phyloP scores from a whole-genome alignment of 139 green algal species.

The Ostreobium quekettii region DNA sequence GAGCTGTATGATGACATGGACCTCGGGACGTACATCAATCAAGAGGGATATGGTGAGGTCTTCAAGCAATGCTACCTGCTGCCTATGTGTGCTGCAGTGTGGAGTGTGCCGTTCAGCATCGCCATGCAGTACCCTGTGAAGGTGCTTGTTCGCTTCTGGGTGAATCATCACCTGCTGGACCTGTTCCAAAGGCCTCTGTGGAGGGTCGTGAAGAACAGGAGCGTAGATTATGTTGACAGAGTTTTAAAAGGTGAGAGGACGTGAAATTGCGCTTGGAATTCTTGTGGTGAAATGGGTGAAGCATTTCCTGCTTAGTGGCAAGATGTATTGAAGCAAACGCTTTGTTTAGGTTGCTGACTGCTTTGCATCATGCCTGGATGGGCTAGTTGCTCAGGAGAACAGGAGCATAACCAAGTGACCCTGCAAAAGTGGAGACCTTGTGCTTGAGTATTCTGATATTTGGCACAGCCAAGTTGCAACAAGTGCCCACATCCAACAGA shows the following conservation, averaged over 20 bases:
- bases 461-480: too few relatives aligned
- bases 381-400: too few relatives aligned
- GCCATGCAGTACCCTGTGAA: conserved; percentile 75
- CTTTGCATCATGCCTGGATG: too few relatives aligned
- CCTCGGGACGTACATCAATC: conserved; percentile 68
- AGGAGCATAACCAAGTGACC: too few relatives aligned
- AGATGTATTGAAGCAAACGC: too few relatives aligned
- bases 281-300: too few relatives aligned
- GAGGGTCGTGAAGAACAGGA: conserved; percentile 78
- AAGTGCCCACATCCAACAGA: too few relatives aligned
- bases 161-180: conserved; percentile 95
- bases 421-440: too few relatives aligned
- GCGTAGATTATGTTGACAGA: conserved; percentile 62
- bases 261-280: too few relatives aligned
- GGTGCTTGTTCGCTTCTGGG: conserved; percentile 88
- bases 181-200: conserved; percentile 74
- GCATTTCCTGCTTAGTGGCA: too few relatives aligned
- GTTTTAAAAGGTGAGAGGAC: conserved; percentile 41
- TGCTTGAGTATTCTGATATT: too few relatives aligned
- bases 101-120: conserved; percentile 71
- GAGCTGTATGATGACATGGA: conserved; percentile 47
- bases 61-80: conserved; percentile 79
- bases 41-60: conserved; percentile 46
- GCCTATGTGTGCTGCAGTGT: conserved; percentile 96
- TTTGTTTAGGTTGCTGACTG: too few relatives aligned